Evolutionary conservation across 169 alveolate genomes (phyloP), one percentile per base, ranked within the genome.

Genomic region (Sarcocystis neurona): DNA sequence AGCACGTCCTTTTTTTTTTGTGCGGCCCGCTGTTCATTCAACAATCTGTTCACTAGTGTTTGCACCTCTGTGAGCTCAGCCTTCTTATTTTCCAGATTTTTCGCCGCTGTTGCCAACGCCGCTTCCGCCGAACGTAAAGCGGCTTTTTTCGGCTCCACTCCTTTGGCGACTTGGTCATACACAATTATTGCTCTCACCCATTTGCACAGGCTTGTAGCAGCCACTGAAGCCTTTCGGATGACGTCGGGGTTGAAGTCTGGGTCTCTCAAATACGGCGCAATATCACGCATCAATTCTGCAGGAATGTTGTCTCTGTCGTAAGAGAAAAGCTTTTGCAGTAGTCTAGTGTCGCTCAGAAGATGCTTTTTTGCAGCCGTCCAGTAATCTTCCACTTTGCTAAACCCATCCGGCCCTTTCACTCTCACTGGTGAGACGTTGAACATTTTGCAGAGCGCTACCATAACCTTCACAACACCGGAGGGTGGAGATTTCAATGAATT

Each of bases 131-230:
- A 91, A 70, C 96, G 97, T 82, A 96, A 94, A 90, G 95, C 95
- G 34, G 98, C 98, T 77, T 96, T 97, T 82, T 95, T 96, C 34
- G 97, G 96, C 93, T 96, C 96, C 46, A 96, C 98, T 75, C 96
- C 97, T 94, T 96, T 96, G 58, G 96, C 95, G 74, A 96, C 97
- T 85, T 96, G 95, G 85, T 97, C 98, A 90, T 97, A 97, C 87
- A 96, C 97, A 85, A 94, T 93, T 96, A 97, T 96, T 82, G 99
- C 99, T 18, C 96, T 94, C 6, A 96, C 98, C 99, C 99, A 97
- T 34, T 94, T 94, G 92, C 98, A 97, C 74, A 97, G 95, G 50
- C 99, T 98, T 87, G 94, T 88, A 92, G 99, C 94, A 34, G 97
- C 95, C 79, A 94, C 92, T 68, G 98, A 94, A 37, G 97, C 96